Percentiles rank a stretch among this genome's conserved stretches.
phyloP scores from a whole-genome alignment of 1,284 basidiomycete genomes.

The Irpex sp. region DNA sequence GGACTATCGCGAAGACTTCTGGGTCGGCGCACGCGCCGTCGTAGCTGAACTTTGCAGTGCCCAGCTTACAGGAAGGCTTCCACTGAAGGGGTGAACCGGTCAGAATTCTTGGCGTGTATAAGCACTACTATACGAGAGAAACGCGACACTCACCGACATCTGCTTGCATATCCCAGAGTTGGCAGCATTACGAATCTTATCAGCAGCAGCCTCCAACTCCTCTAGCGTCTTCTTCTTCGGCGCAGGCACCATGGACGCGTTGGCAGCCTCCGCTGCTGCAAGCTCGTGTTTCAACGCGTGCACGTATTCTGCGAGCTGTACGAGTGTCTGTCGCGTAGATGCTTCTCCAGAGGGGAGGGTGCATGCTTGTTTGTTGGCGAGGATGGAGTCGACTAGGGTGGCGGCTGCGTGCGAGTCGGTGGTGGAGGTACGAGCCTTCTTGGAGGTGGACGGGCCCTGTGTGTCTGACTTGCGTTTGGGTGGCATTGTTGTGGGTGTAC shows the following conservation, averaged over 20 bases:
- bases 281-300: neutral
- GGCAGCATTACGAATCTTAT: constrained; percentile 42
- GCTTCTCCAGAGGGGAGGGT: neutral
- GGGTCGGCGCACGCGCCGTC: constrained; percentile 55
- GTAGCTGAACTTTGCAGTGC: constrained; percentile 46
- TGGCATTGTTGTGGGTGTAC: neutral
- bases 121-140: too few relatives aligned
- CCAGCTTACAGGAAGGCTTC: constrained; percentile 36
- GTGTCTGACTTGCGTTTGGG: neutral
- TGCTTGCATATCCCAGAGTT: constrained; percentile 52
- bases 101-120: too few relatives aligned
- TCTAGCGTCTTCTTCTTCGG: constrained; percentile 34
- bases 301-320: neutral
- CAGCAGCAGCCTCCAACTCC: constrained; percentile 39
- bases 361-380: neutral
- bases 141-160: constrained; percentile 38
- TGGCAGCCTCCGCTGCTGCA: neutral
- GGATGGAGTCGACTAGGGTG: neutral
- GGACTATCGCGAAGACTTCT: constrained; percentile 45
- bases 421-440: neutral
- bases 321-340: neutral
- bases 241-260: constrained; percentile 9
- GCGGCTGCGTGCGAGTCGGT: too few relatives aligned
- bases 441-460: neutral
- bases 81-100: too few relatives aligned